Base-by-base conservation (phyloP, 768 basidiomycete genomes). In the Mycena kentingensis region DNA sequence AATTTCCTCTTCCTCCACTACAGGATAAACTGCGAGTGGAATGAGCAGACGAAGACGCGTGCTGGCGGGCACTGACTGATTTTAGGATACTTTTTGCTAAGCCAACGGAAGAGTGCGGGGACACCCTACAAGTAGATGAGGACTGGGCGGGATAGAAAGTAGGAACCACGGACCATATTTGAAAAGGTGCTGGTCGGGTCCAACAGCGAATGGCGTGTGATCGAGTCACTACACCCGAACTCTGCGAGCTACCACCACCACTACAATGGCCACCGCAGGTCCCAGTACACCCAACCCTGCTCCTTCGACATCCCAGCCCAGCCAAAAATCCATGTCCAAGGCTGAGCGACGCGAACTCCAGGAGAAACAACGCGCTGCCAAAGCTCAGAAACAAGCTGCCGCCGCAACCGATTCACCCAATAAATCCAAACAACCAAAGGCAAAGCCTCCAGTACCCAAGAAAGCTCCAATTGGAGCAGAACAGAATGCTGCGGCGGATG, bases 11-110 rank as follows among this genome's bases (percentile, higher is more conserved):
- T 93, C 95, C 70, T 98, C 96, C 31, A 81, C 73, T 2, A 98
- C 95, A 15, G 87, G 82, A 60, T 72, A 73, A 61, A 90, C 90
- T 93, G 51, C 2, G 27, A 24, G 27, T 24, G 34, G 36, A 26
- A 18, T 19, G 15, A 35, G 19, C 6, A 29, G 53, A 24, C 60
- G 32, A 19, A 31, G 36, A 11, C 13, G 34, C 15, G 46, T 35
- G 21, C 18, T 10, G 5, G 10, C 36, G 12, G 35, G 12, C 22
- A 77, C 86, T 48, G 52, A 90, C 93, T 85, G 64, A 96, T 98
- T 80, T 93, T 98, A 46, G 96, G 94, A 69, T 99, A 99, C 72
- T 98, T 98, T 77, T 89, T 95, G 69, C 93, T 97, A 53, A 98
- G 80, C 95, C 96, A 99, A 67, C 96, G 86, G 75, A 98, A 98